Percentiles rank a stretch among this genome's conserved stretches.
These are phyloP conservation scores for Calocybe gambosa DNA, from an alignment of 1,284 basidiomycete species.

Conservation along the genomic window DNA sequence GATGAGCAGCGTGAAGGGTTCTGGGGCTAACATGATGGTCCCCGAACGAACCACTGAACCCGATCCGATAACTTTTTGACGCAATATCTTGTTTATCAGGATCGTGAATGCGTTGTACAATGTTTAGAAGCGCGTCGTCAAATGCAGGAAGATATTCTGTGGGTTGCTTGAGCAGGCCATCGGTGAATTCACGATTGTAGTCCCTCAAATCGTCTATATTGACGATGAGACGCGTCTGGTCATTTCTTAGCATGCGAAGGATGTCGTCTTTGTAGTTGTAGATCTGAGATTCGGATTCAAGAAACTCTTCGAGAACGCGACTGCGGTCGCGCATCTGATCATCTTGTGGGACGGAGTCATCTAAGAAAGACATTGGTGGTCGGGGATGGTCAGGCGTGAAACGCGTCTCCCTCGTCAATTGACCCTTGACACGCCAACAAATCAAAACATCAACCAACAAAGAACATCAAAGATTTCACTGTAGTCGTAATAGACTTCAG, in stretches of 20 bases:
- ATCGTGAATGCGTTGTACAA: conserved; percentile 76
- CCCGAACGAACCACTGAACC: conserved; percentile 98
- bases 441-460: conserved; percentile 9
- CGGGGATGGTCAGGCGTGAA: not conserved
- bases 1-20: conserved; percentile 81
- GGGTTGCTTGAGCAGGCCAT: conserved; percentile 85
- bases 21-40: conserved; percentile 97
- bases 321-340: conserved; percentile 71
- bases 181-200: conserved; percentile 79
- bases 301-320: conserved; percentile 83
- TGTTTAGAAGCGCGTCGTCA: conserved; percentile 76
- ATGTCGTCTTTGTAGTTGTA: conserved; percentile 89
- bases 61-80: conserved; percentile 79
- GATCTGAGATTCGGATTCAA: conserved; percentile 69
- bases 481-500: not conserved
- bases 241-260: conserved; percentile 76
- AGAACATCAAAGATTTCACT: not conserved
- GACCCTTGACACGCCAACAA: conserved; percentile 13
- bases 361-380: conserved; percentile 49
- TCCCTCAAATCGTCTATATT: conserved; percentile 97
- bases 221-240: conserved; percentile 87
- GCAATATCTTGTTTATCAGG: conserved; percentile 79
- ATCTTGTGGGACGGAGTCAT: conserved; percentile 57
- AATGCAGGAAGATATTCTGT: conserved; percentile 89
- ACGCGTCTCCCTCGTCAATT: conserved; percentile 3